Evolutionary conservation across 805 yeast species (phyloP), one percentile per base, ranked within the genome.

Genomic region (Metschnikowia lunata): DNA sequence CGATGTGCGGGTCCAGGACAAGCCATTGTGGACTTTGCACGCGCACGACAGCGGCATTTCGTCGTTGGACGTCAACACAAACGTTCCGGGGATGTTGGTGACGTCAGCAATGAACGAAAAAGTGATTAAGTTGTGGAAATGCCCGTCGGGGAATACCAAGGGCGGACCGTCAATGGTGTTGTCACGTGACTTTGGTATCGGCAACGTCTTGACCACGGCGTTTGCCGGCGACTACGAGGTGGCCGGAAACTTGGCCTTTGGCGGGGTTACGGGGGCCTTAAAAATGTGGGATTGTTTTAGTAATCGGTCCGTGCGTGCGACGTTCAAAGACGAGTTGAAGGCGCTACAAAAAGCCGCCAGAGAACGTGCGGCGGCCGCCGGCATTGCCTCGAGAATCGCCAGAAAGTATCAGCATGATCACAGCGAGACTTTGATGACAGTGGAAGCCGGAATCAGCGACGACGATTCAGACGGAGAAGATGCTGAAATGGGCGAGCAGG

Each of bases 1-100:
- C 57, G 99, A 91, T 64, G 84, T 88, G 36, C 80, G 96, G 63
- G 69, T 68, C 40, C 78, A 73, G 32, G 75, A 74, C 37, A 76
- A 75, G 51, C 90, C 97, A 14, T 57, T 91, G 29, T 93, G 99
- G 99, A 88, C 96, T 2, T 73, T 93, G 55, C 96, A 93, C 64
- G 98, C 98, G 2, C 99, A 93, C 63, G 98, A 93, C 67, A 79
- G 95, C 2, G 97, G 96, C 49, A 84, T 93, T 49, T 84, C 97
- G 5, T 74, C 91, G 2, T 75, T 93, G 54, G 84, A 83, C 53
- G 75, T 83, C 31, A 90, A 88, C 66, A 60, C 62, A 26, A 77
- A 71, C 59, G 62, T 88, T 29, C 82, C 83, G 26, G 93, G 91
- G 14, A 67, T 87, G 73, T 64, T 93, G 59, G 80, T 82, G 23